phyloP scores from a whole-genome alignment of 345 rosid species.

The Turritis glabra region DNA sequence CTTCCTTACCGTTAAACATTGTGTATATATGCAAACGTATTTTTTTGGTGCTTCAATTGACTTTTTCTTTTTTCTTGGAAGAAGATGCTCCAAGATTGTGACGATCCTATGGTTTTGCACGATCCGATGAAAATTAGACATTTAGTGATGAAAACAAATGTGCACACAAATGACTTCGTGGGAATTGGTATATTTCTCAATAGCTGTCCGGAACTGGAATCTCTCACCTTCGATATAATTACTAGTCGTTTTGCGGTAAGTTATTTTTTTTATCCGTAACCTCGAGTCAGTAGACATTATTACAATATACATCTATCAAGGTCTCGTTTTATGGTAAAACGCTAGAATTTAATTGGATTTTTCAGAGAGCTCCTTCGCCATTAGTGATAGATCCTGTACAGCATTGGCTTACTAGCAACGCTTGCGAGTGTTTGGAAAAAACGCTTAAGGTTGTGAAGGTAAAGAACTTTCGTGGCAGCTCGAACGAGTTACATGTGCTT shows the following conservation, averaged over 20 bases:
- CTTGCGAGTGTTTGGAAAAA: constrained; percentile 29
- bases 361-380: neutral
- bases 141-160: constrained; percentile 42
- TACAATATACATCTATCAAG: neutral
- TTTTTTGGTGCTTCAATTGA: neutral
- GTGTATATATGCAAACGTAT: neutral
- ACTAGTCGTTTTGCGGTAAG: constrained; percentile 35
- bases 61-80: neutral
- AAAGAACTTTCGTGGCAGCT: constrained; percentile 29
- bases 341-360: neutral
- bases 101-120: constrained; percentile 31
- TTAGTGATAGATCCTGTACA: neutral
- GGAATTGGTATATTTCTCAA: constrained; percentile 51
- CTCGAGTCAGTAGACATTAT: neutral
- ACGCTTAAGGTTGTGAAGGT: constrained; percentile 45
- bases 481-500: constrained; percentile 29
- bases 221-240: constrained; percentile 42
- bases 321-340: neutral
- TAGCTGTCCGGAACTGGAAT: constrained; percentile 40
- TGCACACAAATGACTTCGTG: constrained; percentile 39
- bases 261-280: neutral
- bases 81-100: constrained; percentile 38
- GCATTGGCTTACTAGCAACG: constrained; percentile 7
- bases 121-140: constrained; percentile 35
- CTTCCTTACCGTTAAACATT: neutral